Evolutionary conservation across 2,329 filamentous ascomycete genomes (phyloP).

Genomic region (Periglandula ipomoeae): DNA sequence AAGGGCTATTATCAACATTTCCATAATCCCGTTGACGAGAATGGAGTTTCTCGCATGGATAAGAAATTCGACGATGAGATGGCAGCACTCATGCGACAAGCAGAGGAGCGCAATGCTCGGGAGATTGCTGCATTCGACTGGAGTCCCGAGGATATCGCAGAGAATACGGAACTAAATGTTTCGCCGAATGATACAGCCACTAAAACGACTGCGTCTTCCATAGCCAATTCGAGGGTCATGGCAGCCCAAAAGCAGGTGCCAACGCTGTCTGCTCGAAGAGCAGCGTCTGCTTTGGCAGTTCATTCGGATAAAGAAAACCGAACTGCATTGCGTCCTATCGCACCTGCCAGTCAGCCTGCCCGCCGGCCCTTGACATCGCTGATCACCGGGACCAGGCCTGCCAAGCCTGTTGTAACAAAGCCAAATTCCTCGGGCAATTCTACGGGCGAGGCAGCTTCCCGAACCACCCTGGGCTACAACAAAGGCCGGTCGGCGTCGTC

Average conservation of each 20-base stretch:
- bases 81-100: slow-evolving; percentile 41
- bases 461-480: slow-evolving; percentile 76
- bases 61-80: slow-evolving; percentile 48
- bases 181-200: neutral
- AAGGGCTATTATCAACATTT: slow-evolving; percentile 55
- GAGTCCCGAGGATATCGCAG: slow-evolving; percentile 46
- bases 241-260: slow-evolving; percentile 14
- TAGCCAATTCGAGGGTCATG: slow-evolving; percentile 6
- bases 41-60: slow-evolving; percentile 55
- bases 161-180: slow-evolving; percentile 20
- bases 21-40: slow-evolving; percentile 55
- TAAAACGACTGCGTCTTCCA: neutral
- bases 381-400: slow-evolving; percentile 19
- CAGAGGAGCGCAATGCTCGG: slow-evolving; percentile 58
- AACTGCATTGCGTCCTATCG: neutral
- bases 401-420: slow-evolving; percentile 36
- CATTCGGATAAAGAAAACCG: slow-evolving; percentile 12
- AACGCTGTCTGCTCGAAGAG: slow-evolving; percentile 37
- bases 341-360: neutral
- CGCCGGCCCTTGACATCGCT: slow-evolving; percentile 22
- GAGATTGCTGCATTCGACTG: slow-evolving; percentile 56
- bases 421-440: slow-evolving; percentile 46
- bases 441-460: slow-evolving; percentile 58
- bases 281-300: slow-evolving; percentile 43
- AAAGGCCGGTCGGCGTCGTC: slow-evolving; percentile 57